Conservation (phyloP, 208 protist genomes). For the Crithidia fasciculata region DNA sequence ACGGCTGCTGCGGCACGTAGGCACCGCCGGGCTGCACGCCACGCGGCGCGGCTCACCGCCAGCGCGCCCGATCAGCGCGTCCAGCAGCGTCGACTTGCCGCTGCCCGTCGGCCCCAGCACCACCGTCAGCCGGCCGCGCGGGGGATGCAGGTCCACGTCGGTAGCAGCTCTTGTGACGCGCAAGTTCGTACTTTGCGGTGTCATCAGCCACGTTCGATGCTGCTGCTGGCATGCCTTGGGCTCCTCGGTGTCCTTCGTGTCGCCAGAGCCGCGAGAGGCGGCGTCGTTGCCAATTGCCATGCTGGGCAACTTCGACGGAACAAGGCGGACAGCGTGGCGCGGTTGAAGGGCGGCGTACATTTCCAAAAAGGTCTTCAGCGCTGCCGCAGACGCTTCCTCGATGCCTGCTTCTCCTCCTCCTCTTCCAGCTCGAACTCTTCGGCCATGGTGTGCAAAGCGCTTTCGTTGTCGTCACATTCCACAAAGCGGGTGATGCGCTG, state of each 20-base stretch:
- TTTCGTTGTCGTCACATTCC: slow-evolving; percentile 44
- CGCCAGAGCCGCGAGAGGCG: too few species aligned
- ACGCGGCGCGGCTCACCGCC: slow-evolving; percentile 41
- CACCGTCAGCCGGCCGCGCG: slow-evolving; percentile 11
- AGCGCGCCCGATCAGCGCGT: slow-evolving; percentile 45
- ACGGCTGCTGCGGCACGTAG: slow-evolving; percentile 90
- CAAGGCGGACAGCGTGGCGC: slow-evolving; percentile 4
- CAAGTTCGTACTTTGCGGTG: slow-evolving; percentile 31
- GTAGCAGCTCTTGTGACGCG: slow-evolving; percentile 38
- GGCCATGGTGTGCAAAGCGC: slow-evolving; percentile 26
- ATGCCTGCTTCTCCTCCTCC: not conserved
- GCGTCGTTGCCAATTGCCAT: too few species aligned
- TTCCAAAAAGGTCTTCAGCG: not conserved
- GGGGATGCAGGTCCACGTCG: slow-evolving; percentile 45
- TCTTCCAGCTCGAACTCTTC: slow-evolving; percentile 3
- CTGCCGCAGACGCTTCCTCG: not conserved
- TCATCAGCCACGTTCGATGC: not conserved
- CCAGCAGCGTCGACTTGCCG: slow-evolving; percentile 60
- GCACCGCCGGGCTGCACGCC: slow-evolving; percentile 41
- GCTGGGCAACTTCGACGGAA: not conserved
- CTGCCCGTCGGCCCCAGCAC: slow-evolving; percentile 31
- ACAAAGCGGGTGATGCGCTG: slow-evolving; percentile 73
- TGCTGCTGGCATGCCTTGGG: too few species aligned
- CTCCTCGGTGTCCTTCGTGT: too few species aligned
- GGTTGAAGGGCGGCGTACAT: not conserved